Base-by-base conservation (phyloP, 257 asterid genomes). In the Solanum etuberosum region DNA sequence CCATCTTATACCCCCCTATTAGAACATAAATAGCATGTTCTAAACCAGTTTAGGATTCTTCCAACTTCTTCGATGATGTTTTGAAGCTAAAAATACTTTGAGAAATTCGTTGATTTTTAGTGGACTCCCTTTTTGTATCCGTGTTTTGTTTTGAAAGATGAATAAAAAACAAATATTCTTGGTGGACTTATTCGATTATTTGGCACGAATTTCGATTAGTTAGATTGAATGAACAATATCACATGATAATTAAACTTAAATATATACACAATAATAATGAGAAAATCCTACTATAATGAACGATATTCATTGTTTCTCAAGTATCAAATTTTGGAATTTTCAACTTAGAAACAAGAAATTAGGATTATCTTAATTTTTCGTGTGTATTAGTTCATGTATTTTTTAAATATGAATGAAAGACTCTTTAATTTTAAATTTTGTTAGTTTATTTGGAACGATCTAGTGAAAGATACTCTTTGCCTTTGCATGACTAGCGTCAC, bases 391-490 rank as follows among this genome's bases (percentile, higher is more conserved):
- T 57, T 57, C 2, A 57, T 57, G 2, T 7, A 57, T 20, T 20
- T 57, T 3, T 21, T 0, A 7, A 0, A 57, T 0, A 23, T 57
- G 12, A 57, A 21, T 3, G 13, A 21, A 1, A 3, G 1, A 20
- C 0, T 57, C 2, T 57, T 57, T 21, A 21, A 57, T 57, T 57
- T 21, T 0, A 57, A 57, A 7, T 57, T 7, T 57, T 57, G 4
- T 57, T 1, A 7, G 27, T 8, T 0, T 5, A 21, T 57, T 57
- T 7, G 0, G 2, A 7, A 21, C 1, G 13, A 57, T 21, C 2
- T 21, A 57, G 65, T 57, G 27, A 57, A 21, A 7, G 2, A 21
- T 57, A 7, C 2, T 57, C 27, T 57, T 21, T 21, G 27, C 12
- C 27, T 57, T 21, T 57, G 12, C 25, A 57, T 57, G 12, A 57